These are phyloP conservation scores for Craspedostauros australis DNA, from an alignment of 108 stramenopile genomes.

Conservation along the genomic window DNA sequence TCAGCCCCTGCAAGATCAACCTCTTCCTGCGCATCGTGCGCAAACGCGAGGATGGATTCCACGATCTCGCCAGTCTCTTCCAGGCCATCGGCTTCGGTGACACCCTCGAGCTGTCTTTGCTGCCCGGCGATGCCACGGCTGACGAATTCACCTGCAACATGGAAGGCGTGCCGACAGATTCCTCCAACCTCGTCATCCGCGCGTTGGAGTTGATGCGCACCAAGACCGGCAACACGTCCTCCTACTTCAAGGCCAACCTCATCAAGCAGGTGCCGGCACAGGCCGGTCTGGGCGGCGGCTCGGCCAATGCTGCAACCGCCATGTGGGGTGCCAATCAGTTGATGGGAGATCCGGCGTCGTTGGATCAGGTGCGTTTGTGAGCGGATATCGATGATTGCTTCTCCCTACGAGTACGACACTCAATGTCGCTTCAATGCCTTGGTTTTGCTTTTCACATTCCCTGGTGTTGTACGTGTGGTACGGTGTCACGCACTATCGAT, in stretches of 20 bases:
- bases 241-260: constrained; percentile 73
- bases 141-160: constrained; percentile 86
- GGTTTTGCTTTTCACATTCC: too few species aligned
- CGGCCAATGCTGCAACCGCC: constrained; percentile 92
- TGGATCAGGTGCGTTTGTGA: constrained; percentile 47
- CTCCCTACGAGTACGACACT: too few species aligned
- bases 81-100: constrained; percentile 94
- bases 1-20: constrained; percentile 94
- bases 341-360: constrained; percentile 76
- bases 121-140: constrained; percentile 29
- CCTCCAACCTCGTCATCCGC: constrained; percentile 80
- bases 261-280: constrained; percentile 88
- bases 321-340: constrained; percentile 92
- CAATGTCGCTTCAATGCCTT: too few species aligned
- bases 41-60: constrained; percentile 87
- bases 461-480: too few species aligned
- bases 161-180: constrained; percentile 84
- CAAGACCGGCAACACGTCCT: constrained; percentile 52
- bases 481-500: too few species aligned
- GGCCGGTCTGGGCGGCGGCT: constrained; percentile 93
- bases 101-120: constrained; percentile 52
- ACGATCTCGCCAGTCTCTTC: constrained; percentile 94
- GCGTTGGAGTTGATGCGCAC: constrained; percentile 85
- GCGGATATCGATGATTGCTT: background rate
- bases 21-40: constrained; percentile 94